Base-by-base conservation (phyloP, 768 basidiomycete species). In the Termitomyces sp. region DNA sequence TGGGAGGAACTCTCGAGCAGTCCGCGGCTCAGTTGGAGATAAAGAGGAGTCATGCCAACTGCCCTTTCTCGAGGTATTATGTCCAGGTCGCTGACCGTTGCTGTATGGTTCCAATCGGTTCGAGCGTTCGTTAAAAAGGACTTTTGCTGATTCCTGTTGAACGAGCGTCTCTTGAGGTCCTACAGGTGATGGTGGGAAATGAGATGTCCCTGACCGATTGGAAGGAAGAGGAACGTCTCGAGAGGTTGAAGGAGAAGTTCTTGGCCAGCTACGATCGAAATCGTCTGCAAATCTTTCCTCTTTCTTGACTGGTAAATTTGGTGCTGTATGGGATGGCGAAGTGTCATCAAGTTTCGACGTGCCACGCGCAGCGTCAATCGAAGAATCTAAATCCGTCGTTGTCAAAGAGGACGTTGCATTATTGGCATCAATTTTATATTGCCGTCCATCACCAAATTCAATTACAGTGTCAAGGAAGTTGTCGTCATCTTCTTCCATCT, bases 221-320 rank as follows among this genome's bases (percentile, higher is more conserved):
- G 66, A 57, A 2, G 68, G 57, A 23, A 69, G 62, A 60, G 67
- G 69, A 53, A 71, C 66, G 53, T 83, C 83, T 53, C 72, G 75
- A 17, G 75, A 70, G 11, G 72, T 56, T 19, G 77, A 65, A 46
- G 81, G 78, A 21, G 80, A 79, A 40, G 74, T 69, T 52, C 86
- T 84, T n/a, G 94, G 94, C 94, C 94, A 97, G 64, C 92, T 94
- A 50, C 96, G 85, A 73, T 97, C 96, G 67, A 91, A 96, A 70
- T 98, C 95, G 62, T 98, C 94, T 6, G 81, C 85, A 70, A 96
- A 95, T 31, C 94, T 80, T 50, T 97, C 92, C 61, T 89, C 89
- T 68, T 94, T 93, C 61, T 80, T 81, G 12, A 92, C 84, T 35
- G 81, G 81, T n/a, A 68, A 72, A 50, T 73, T 63, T 11, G 66